Base-by-base conservation (phyloP, 495 filamentous ascomycete species). In the Rostrohypoxylon terebratum region DNA sequence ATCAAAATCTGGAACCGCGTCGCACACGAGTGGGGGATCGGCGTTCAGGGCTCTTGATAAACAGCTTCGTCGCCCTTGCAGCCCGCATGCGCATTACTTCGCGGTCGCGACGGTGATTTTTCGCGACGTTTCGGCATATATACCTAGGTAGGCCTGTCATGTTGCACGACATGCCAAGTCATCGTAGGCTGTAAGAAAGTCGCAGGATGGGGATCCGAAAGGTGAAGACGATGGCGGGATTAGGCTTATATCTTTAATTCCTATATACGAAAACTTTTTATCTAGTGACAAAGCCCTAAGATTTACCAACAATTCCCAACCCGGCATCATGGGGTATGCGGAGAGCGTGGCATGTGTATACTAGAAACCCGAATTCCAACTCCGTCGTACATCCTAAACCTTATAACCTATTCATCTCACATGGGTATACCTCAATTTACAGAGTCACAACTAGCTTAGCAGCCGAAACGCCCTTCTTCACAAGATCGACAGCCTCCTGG, bases 401-500 rank as follows among this genome's bases (percentile, higher is more conserved):
- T 42, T 25, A 14, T 38, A 4, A 20, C 14, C 18, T 33, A 34
- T 23, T 60, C 45, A 38, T 38, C 8, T 23, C 20, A 59, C 36
- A 28, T 20, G 65, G 47, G 44, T 60, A 68, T 64, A 34, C 61
- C 25, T 47, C 44, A 34, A 40, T 16, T 68, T 51, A 64, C 20
- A 73, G 36, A 50, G 69, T 77, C 66, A 84, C 75, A 50, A 86
- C 83, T 9, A 82, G 21, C 66, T 85, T 85, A 23, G 55, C 72
- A 2, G 80, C 83, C 18, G 81, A 84, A 10, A 84, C 78, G 3
- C 83, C 83, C 64, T 78, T 79, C 31, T 66, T 78, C 34, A 78
- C 57, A 0, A 50, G 33, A 33, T 74, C 66, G 8, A 74, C 66
- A 10, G 68, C 71, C 21, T 74, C 68, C 58, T 74, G 66, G 33